These are phyloP conservation scores for Colletotrichum liriopes DNA, from an alignment of 2,329 filamentous ascomycete genomes.

Conservation along the genomic window DNA sequence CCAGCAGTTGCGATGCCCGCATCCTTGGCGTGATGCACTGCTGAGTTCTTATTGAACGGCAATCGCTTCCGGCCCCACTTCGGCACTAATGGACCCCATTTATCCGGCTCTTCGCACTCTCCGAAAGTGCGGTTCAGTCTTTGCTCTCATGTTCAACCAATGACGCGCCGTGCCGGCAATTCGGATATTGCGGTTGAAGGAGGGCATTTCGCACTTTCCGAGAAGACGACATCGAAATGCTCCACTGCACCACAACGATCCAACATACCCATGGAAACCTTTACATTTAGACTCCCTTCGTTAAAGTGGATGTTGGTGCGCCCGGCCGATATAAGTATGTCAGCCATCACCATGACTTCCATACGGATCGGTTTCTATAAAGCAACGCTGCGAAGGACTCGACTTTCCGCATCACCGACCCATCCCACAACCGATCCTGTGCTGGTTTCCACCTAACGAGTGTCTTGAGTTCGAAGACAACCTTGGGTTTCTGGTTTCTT, in stretches of 20 bases:
- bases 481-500: not conserved
- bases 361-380: not conserved
- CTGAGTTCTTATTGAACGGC: not conserved
- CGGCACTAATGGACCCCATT: not conserved
- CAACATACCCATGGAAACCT: not conserved
- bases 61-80: not conserved
- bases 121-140: slow-evolving; percentile 30
- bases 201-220: slow-evolving; percentile 26
- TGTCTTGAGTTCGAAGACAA: not conserved
- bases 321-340: not conserved
- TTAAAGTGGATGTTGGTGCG: not conserved
- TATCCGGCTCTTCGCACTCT: slow-evolving; percentile 30
- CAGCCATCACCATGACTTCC: not conserved
- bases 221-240: not conserved
- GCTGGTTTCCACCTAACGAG: not conserved
- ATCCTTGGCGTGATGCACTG: slow-evolving; percentile 3
- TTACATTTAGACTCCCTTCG: not conserved
- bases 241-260: not conserved
- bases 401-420: not conserved
- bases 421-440: not conserved
- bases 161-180: not conserved
- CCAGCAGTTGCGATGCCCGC: not conserved
- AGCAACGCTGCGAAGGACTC: not conserved
- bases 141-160: not conserved
- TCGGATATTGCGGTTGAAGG: not conserved